phyloP scores from a whole-genome alignment of 2,329 filamentous ascomycete genomes.

The Xylaria sp. region DNA sequence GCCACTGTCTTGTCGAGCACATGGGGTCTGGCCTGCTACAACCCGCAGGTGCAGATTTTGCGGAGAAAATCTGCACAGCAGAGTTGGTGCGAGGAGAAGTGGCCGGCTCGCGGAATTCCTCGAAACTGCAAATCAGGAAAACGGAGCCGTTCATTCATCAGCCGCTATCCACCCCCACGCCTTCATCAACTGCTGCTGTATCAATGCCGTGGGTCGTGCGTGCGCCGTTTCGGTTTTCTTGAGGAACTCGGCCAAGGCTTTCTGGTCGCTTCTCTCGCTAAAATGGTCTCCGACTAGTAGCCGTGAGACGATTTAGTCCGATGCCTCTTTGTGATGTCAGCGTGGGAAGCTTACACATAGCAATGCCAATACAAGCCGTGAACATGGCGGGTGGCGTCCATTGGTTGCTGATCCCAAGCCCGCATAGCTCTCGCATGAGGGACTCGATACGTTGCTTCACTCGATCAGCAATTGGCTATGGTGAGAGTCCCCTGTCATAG shows the following conservation, averaged over 20 bases:
- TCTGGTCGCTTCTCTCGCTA: conserved; percentile 57
- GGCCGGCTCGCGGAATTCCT: neutral
- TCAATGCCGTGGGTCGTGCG: conserved; percentile 62
- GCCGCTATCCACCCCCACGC: conserved; percentile 60
- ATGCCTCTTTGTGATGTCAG: neutral
- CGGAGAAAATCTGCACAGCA: neutral
- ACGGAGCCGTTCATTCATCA: conserved; percentile 35
- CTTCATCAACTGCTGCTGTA: conserved; percentile 59
- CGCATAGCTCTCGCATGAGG: conserved; percentile 65
- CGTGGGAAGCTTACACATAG: conserved; percentile 55
- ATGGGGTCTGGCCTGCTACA: conserved; percentile 3
- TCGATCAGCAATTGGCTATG: conserved; percentile 29
- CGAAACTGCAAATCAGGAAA: conserved; percentile 15
- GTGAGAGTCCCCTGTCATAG: neutral
- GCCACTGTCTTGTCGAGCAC: conserved; percentile 10
- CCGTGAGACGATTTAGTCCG: conserved; percentile 6
- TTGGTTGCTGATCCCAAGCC: conserved; percentile 67
- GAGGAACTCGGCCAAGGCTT: conserved; percentile 60
- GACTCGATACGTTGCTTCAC: conserved; percentile 56
- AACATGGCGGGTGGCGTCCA: conserved; percentile 67
- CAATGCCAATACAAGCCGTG: conserved; percentile 66
- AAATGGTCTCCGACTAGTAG: conserved; percentile 61
- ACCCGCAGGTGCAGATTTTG: conserved; percentile 9
- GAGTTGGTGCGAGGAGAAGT: neutral
- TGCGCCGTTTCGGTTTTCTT: conserved; percentile 60